Evolutionary conservation across 345 rosid species (phyloP), one percentile per base, ranked within the genome.

Genomic region (Bruguiera parviflora): DNA sequence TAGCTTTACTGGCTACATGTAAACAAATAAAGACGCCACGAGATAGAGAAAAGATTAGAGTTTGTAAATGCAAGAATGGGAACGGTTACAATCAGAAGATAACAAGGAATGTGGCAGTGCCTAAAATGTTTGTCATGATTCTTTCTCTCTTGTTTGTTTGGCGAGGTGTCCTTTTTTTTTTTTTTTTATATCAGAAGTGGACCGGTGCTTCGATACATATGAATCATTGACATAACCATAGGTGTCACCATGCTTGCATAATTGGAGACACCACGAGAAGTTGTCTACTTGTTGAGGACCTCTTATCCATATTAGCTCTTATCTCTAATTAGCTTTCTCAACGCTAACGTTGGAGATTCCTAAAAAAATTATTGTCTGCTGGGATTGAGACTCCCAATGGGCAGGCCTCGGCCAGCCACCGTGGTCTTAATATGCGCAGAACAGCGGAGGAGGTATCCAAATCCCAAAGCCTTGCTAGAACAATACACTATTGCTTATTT

Each of bases 101-200:
- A 64, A 75, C 63, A 24, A 53, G 70, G 71, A 75, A 81, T 70
- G 80, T 64, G 76, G 37, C 55, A 27, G 31, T 62, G 77, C 67
- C 79, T 39, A 18, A 27, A 46, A 43, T 29, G n/a, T 72, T 68
- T 59, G 64, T 63, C 67, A 31, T 5, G 2, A 62, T n/a, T 27
- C 63, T 65, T 52, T 58, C 49, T 49, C 37, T 25, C 11, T 58
- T 53, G 63, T 60, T 43, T 65, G 77, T 71, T 71, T 58, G 81
- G 73, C 63, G n/a, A 72, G 62, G 66, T 67, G 75, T 80, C 83
- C 65, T 39, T 53, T 65, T 64, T 46, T 65, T 64, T 8, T 33
- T 1, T 6, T 33, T 31, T 61, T 25, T 16, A 11, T 47, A 15
- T 43, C 32, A 51, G 63, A 58, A 39, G 53, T 49, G 58, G 63